Conservation (phyloP, 225 moss, liverwort and hornwort genomes). For the Ulota crispa region DNA sequence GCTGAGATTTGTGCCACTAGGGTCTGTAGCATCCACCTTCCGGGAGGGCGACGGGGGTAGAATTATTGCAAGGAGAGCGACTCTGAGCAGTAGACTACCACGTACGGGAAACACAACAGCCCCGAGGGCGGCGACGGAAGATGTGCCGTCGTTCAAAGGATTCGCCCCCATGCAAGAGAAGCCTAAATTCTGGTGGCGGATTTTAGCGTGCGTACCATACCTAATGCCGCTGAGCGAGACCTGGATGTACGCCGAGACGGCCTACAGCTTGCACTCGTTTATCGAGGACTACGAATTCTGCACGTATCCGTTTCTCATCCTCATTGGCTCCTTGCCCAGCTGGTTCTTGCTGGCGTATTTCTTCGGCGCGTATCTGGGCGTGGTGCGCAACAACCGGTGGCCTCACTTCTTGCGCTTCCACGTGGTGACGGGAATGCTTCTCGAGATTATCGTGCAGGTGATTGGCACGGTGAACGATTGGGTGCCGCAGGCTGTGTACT, state of each 20-base stretch:
- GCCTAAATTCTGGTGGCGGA: conserved; percentile 97
- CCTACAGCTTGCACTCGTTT: conserved; percentile 84
- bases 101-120: background rate
- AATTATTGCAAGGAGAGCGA: conserved; percentile 14
- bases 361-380: conserved; percentile 92
- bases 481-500: conserved; percentile 97
- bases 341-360: conserved; percentile 98
- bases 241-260: conserved; percentile 99
- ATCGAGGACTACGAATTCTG: conserved; percentile 94
- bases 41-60: conserved; percentile 41
- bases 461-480: conserved; percentile 96
- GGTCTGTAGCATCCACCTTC: conserved; percentile 34
- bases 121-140: conserved; percentile 69
- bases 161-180: conserved; percentile 92
- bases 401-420: conserved; percentile 96
- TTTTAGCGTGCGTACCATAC: conserved; percentile 92
- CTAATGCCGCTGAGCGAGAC: conserved; percentile 98
- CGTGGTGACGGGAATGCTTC: conserved; percentile 97
- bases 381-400: conserved; percentile 97
- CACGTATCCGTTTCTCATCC: conserved; percentile 95
- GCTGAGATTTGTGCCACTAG: conserved; percentile 20
- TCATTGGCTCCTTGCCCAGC: conserved; percentile 92
- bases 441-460: conserved; percentile 95
- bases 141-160: conserved; percentile 92
- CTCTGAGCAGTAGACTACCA: background rate